phyloP scores from a whole-genome alignment of 2,329 filamentous ascomycete species.

The Nannizziopsis arthrosporioides region DNA sequence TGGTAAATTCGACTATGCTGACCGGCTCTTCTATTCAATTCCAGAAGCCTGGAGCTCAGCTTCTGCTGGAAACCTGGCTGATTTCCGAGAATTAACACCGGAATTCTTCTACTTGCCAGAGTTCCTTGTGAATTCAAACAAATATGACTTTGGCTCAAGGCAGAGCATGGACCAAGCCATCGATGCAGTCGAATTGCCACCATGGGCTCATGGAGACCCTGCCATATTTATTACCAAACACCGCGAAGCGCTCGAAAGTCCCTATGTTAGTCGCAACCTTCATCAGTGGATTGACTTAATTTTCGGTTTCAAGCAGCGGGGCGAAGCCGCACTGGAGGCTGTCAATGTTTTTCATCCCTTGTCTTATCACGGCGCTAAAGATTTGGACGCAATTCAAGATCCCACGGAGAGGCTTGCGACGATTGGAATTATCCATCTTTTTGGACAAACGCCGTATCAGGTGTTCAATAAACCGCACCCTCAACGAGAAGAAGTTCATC shows the following conservation, averaged over 20 bases:
- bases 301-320: constrained; percentile 87
- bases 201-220: constrained; percentile 92
- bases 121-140: constrained; percentile 86
- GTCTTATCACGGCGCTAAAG: constrained; percentile 86
- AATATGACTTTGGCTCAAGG: constrained; percentile 81
- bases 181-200: constrained; percentile 77
- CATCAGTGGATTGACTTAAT: constrained; percentile 94
- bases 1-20: constrained; percentile 91
- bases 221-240: constrained; percentile 93
- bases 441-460: constrained; percentile 93
- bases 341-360: constrained; percentile 94
- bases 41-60: constrained; percentile 84
- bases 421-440: constrained; percentile 96
- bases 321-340: constrained; percentile 79
- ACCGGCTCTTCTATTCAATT: constrained; percentile 88
- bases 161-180: constrained; percentile 71
- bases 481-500: constrained; percentile 55
- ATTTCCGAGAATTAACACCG: constrained; percentile 86
- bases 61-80: constrained; percentile 78
- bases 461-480: constrained; percentile 77
- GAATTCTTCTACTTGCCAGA: constrained; percentile 97
- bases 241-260: constrained; percentile 87
- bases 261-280: constrained; percentile 77
- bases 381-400: constrained; percentile 82
- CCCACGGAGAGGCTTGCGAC: constrained; percentile 75